A percentile compares a stretch with the other conserved stretches of the same genome.
These are phyloP conservation scores for Bombardia bombarda DNA, from an alignment of 495 filamentous ascomycete genomes.

Conservation along the genomic window DNA sequence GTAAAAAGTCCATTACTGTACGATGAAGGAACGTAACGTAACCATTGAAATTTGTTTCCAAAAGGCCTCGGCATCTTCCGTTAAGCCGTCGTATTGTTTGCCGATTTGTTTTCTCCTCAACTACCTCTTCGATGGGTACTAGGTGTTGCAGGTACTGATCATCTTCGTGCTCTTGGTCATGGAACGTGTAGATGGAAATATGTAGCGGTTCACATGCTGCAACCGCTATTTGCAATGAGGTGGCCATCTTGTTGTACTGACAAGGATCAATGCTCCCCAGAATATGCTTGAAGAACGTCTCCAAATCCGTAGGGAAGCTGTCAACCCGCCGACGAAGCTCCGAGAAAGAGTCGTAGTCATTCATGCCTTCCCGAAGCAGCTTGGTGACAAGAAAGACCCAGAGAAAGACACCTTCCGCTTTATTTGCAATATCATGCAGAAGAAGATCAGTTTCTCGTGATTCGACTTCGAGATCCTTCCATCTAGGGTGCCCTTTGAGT, in stretches of 20 bases:
- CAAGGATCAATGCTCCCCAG: slow-evolving; percentile 11
- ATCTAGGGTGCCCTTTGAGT: not conserved
- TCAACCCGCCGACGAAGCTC: slow-evolving; percentile 18
- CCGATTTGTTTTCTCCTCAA: not conserved
- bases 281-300: slow-evolving; percentile 20
- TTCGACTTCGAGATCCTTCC: not conserved
- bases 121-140: not conserved
- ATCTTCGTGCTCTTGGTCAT: slow-evolving; percentile 11
- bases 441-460: not conserved
- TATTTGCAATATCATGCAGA: slow-evolving; percentile 16
- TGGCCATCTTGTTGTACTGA: slow-evolving; percentile 11
- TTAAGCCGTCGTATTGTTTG: not conserved
- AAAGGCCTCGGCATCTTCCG: not conserved
- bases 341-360: slow-evolving; percentile 19
- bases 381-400: slow-evolving; percentile 34
- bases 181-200: slow-evolving; percentile 7
- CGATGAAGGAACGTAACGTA: no score
- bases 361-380: slow-evolving; percentile 22
- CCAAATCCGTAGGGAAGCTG: slow-evolving; percentile 20
- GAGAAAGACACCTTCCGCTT: slow-evolving; percentile 31
- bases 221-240: slow-evolving; percentile 6
- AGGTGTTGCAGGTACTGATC: no score
- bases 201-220: slow-evolving; percentile 2
- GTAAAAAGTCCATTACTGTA: no score
- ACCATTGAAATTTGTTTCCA: not conserved